Percentiles rank a stretch among this genome's conserved stretches.
phyloP scores from a whole-genome alignment of 495 filamentous ascomycete species.

The Beverwykella pulmonaria region DNA sequence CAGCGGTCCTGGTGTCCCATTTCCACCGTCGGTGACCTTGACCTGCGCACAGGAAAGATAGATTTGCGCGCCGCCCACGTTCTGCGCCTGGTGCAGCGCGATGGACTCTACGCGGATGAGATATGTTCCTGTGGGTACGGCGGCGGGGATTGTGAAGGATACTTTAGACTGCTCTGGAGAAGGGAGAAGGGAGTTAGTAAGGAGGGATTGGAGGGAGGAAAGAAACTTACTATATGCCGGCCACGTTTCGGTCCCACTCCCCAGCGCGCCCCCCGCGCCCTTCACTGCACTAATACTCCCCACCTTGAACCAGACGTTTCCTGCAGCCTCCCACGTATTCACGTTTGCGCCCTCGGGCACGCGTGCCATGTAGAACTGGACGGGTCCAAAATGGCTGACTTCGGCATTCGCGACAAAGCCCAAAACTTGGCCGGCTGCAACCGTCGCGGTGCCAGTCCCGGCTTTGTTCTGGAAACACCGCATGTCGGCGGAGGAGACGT shows the following conservation, averaged over 20 bases:
- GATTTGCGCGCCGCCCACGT: slow-evolving; percentile 38
- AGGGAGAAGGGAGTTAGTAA: neutral
- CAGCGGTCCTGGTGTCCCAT: slow-evolving; percentile 28
- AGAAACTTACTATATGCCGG: slow-evolving; percentile 27
- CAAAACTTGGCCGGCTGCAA: slow-evolving; percentile 24
- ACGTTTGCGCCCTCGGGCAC: slow-evolving; percentile 24
- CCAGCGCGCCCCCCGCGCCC: neutral
- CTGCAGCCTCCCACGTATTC: slow-evolving; percentile 33
- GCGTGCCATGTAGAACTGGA: slow-evolving; percentile 35
- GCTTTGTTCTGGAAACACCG: slow-evolving; percentile 29
- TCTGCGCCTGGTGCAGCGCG: slow-evolving; percentile 51
- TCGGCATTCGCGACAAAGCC: slow-evolving; percentile 23
- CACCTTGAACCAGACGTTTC: slow-evolving; percentile 34
- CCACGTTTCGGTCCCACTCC: slow-evolving; percentile 24
- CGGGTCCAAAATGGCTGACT: slow-evolving; percentile 27
- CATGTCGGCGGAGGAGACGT: slow-evolving; percentile 27
- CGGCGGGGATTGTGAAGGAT: slow-evolving; percentile 56
- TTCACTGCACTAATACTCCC: slow-evolving; percentile 23
- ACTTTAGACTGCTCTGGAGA: slow-evolving; percentile 12
- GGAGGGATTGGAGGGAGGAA: neutral
- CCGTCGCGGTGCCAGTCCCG: slow-evolving; percentile 20
- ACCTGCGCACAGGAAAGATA: slow-evolving; percentile 41
- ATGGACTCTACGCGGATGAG: slow-evolving; percentile 64
- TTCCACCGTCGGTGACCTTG: slow-evolving; percentile 36
- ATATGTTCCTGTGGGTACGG: slow-evolving; percentile 60